Evolutionary conservation across 2,329 filamentous ascomycete genomes (phyloP).

Genomic region (Ascochyta clinopodiicola): DNA sequence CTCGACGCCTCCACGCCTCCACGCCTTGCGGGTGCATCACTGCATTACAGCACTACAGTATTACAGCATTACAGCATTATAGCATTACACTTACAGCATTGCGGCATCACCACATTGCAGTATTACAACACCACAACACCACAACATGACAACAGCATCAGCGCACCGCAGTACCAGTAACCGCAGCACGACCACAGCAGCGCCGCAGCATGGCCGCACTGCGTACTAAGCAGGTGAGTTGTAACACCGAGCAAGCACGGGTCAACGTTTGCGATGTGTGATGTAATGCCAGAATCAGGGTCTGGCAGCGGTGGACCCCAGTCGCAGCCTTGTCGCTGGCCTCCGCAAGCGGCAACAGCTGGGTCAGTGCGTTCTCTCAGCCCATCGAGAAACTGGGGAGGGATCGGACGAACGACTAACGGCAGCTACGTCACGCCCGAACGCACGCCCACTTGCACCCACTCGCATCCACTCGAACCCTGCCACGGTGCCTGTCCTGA

Average conservation of each 20-base stretch:
- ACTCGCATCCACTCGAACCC: constrained; percentile 6
- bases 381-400: constrained; percentile 26
- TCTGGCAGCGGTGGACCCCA: constrained; percentile 20
- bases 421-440: constrained; percentile 24
- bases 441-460: constrained; percentile 8
- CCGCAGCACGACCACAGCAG: not conserved
- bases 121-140: no score
- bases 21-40: not conserved
- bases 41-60: no score
- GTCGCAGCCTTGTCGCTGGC: constrained; percentile 18
- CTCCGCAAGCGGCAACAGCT: constrained; percentile 13
- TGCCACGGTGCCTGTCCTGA: constrained; percentile 12
- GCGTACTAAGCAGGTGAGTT: not conserved
- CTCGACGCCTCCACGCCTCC: no score
- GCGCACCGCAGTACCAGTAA: no score
- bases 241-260: constrained; percentile 8
- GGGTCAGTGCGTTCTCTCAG: constrained; percentile 4
- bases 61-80: no score
- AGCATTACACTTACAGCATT: no score
- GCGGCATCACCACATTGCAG: no score
- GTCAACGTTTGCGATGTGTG: constrained; percentile 25
- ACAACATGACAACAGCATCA: no score
- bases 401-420: constrained; percentile 21
- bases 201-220: not conserved
- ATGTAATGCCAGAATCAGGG: constrained; percentile 35